phyloP scores from a whole-genome alignment of 345 rosid genomes.

The Populus simonii region DNA sequence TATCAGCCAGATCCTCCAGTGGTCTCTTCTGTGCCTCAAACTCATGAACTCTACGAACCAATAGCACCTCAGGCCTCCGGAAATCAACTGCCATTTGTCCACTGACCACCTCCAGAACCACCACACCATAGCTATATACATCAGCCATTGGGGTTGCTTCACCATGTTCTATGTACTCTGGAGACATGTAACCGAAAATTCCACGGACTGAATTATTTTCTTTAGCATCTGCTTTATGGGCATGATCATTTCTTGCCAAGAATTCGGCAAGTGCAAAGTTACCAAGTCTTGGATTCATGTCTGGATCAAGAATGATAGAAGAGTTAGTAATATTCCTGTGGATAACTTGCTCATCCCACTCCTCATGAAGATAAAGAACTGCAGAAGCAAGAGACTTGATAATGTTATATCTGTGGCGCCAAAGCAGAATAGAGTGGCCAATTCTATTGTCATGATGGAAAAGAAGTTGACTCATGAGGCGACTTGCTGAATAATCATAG shows the following conservation, averaged over 20 bases:
- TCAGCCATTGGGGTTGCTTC: constrained; percentile 83
- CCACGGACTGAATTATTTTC: constrained; percentile 68
- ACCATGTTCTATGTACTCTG: constrained; percentile 83
- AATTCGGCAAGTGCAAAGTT: constrained; percentile 93
- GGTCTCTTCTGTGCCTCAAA: constrained; percentile 48
- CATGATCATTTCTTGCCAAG: constrained; percentile 70
- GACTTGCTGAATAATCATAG: constrained; percentile 71
- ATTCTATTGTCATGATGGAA: constrained; percentile 44
- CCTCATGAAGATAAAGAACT: constrained; percentile 84
- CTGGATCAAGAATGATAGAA: constrained; percentile 65
- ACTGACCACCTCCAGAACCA: constrained; percentile 78
- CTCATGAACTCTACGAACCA: constrained; percentile 54
- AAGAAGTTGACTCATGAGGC: constrained; percentile 70
- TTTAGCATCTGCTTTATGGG: constrained; percentile 48
- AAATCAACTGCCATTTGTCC: constrained; percentile 90
- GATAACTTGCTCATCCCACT: constrained; percentile 93
- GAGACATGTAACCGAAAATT: constrained; percentile 92
- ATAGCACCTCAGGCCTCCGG: constrained; percentile 64
- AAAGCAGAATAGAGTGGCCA: constrained; percentile 41
- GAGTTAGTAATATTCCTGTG: constrained; percentile 88
- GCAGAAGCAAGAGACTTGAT: constrained; percentile 79
- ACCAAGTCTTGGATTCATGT: constrained; percentile 80
- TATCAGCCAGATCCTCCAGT: constrained; percentile 56
- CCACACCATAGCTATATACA: constrained; percentile 85
- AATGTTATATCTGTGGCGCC: constrained; percentile 68